Base-by-base conservation (phyloP, 306 rosid species). In the Castanopsis chinensis region DNA sequence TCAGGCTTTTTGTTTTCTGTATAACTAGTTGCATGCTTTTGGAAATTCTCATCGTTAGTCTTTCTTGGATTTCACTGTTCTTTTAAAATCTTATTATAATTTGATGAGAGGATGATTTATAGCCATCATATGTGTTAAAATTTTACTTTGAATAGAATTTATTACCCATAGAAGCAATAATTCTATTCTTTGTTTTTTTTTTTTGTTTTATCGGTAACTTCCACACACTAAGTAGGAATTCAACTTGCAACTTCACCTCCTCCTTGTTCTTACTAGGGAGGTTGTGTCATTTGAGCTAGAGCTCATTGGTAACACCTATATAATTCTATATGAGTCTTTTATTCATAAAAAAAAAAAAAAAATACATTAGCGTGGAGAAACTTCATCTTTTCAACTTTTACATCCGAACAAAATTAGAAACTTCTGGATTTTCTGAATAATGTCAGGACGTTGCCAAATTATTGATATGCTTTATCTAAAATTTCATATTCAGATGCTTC, bases 401-500 rank as follows among this genome's bases (percentile, higher is more conserved):
- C 1, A 64, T 64, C 6, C 0, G 70, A 64, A 5, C n/a, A 30
- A 64, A 61, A 64, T 18, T 4, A 64, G 43, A 32, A 63, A 6
- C 11, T 64, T 30, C 6, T 64, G 13, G 10, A 64, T 64, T 37
- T 30, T 17, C 33, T 28, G 45, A 64, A 64, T 64, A 67, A 4
- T 33, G 72, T 33, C 27, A 18, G 52, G 13, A 35, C 3, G 0
- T 27, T 19, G 52, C 0, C 3, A 1, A 18, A 19, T 19, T 14
- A 15, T 63, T 5, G 6, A 32, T 67, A 33, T 35, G 51, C 28
- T 67, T 12, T 19, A 67, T 58, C 27, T 56, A 27, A 49, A 74
- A 49, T 73, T 72, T 81, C 5, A 10, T 41, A 63, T 76, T 74
- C 37, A 18, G 76, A 19, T 70, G 53, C 85, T 80, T 35, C 89